Base-by-base conservation (phyloP, 169 alveolate genomes). In the Plasmodium coatneyi region DNA sequence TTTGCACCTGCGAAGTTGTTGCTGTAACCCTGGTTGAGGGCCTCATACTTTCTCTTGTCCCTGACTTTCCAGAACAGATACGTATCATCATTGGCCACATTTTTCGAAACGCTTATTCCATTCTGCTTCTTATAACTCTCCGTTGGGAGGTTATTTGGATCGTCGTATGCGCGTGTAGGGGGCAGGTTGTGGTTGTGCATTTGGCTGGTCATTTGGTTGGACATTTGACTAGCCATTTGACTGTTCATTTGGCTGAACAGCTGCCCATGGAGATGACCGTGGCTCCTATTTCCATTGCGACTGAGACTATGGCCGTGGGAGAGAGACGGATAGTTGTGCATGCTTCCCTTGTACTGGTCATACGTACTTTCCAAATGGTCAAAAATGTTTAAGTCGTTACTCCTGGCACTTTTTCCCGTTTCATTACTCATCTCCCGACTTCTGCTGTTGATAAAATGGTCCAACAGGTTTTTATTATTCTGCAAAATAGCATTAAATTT, bases 1-100 rank as follows among this genome's bases (percentile, higher is more conserved):
- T 25, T 80, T 19, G 54, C 39, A 3, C 49, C 66, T 9, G 43
- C 28, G n/a, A 32, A 39, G 34, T 52, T 34, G 39, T 46, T 46
- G 41, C 60, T 80, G 36, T 80, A 34, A 6, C 28, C 46, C 49
- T 6, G 19, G 4, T 49, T 22, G 14, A 28, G n/a, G 60, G n/a
- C 22, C 30, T 83, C 81, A 70, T 36, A 71, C n/a, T 83, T 83
- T 19, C 92, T 71, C 49, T 83, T 83, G 74, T 83, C 82, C 52
- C 92, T 71, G 32, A n/a, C 5, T 28, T 83, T 70, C 30, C 82
- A 39, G 22, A 25, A 83, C 28, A 81, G 16, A 25, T 6, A 49
- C 0, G 74, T 54, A 81, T 81, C 89, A 81, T 52, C 89, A 49
- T 56, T 81, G 5, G 76, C 10, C 12, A 52, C 34, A 16, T 39